Conservation (phyloP, 2,329 filamentous ascomycete genomes). For the Ophiostoma ips region DNA sequence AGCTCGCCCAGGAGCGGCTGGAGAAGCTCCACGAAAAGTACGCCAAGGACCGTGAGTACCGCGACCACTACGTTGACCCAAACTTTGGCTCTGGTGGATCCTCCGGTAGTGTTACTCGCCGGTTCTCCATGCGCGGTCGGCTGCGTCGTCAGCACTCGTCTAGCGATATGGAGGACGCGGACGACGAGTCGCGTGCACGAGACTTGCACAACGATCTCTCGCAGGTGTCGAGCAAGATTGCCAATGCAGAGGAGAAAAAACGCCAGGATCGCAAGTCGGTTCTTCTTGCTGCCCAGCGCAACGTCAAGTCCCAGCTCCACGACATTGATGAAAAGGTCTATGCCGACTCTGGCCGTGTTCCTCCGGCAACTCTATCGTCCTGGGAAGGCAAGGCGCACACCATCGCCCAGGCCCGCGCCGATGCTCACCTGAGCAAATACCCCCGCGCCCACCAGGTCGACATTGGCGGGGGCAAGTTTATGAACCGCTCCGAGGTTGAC, state of each 20-base stretch:
- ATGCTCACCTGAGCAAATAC: slow-evolving; percentile 42
- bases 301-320: slow-evolving; percentile 66
- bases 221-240: slow-evolving; percentile 36
- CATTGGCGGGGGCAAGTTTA: slow-evolving; percentile 67
- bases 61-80: slow-evolving; percentile 54
- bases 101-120: slow-evolving; percentile 20
- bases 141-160: slow-evolving; percentile 45
- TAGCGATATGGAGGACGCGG: slow-evolving; percentile 48
- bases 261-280: slow-evolving; percentile 61
- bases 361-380: slow-evolving; percentile 52
- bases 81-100: slow-evolving; percentile 22
- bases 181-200: slow-evolving; percentile 49
- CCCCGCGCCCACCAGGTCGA: slow-evolving; percentile 39
- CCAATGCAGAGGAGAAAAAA: slow-evolving; percentile 44
- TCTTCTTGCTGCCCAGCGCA: slow-evolving; percentile 66
- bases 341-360: slow-evolving; percentile 59
- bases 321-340: slow-evolving; percentile 73
- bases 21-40: slow-evolving; percentile 65
- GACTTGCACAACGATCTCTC: slow-evolving; percentile 40
- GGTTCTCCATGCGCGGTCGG: slow-evolving; percentile 39
- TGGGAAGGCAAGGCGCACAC: slow-evolving; percentile 69
- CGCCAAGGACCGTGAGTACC: slow-evolving; percentile 46
- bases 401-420: slow-evolving; percentile 51
- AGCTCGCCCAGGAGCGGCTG: slow-evolving; percentile 69
- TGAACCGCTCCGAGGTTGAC: slow-evolving; percentile 66